Evolutionary conservation across 192 early-diverging fungal genomes (phyloP), one percentile per base, ranked within the genome.

Genomic region (Dissophora ornata): DNA sequence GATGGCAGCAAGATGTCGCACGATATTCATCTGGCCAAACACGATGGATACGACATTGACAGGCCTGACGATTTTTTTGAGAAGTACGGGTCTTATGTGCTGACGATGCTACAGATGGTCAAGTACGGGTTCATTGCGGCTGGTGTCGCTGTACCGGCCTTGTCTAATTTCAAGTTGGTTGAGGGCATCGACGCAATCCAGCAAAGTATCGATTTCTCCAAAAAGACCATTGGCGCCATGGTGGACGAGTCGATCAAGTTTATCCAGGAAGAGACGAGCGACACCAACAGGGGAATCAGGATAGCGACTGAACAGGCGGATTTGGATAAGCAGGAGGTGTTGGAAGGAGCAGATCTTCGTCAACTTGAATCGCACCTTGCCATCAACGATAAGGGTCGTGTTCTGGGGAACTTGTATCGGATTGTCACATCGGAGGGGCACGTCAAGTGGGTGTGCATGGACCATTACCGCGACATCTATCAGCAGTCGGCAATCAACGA

Each of bases 391-490:
- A 5, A 25, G 12, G 55, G 21, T 11, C 42, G 36, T 40, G 21
- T 19, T 24, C 65, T 67, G 22, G 65, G 65, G 0, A 67, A 67
- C 30, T 21, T 67, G 9, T 67, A 50, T 46, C 36, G 65, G 6
- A 67, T 67, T 2, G 55, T 57, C 8, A 67, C 65, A 5, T 7
- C 13, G 2, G 53, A 56, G 25, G 65, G 65, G 3, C 54, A 67
- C 18, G 65, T 67, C 32, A 67, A 67, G 45, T 67, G 65, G 65
- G 65, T 67, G 0, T 67, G 65, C 55, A 46, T n/a, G 26, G 36
- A 38, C 36, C 36, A 38, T 13, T 38, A 38, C 13, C 6, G 13
- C 13, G 36, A 38, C 36, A 38, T 38, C 36, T 38, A 38, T 38
- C 7, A 38, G 36, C 36, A 38, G 13, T 38, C 36, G 36, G 36